Percentiles rank a stretch among this genome's conserved stretches.
Conservation (phyloP, 495 filamentous ascomycete genomes). For the Podospora anserina region DNA sequence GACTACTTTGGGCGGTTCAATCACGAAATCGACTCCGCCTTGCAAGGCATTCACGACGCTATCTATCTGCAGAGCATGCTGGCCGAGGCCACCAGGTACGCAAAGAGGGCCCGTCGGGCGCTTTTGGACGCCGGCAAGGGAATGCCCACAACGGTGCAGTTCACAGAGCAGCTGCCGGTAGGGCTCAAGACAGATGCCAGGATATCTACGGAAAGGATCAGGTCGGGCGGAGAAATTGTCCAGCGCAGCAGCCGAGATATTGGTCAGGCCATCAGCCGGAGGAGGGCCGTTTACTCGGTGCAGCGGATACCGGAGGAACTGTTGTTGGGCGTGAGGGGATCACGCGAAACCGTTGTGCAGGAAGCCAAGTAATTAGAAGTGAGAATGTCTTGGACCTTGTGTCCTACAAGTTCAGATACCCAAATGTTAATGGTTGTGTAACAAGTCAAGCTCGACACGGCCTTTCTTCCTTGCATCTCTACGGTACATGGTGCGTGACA, state of each 20-base stretch:
- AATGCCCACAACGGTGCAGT: conserved; percentile 19
- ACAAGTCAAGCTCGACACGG: background rate
- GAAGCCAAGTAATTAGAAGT: conserved; percentile 16
- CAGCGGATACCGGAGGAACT: conserved; percentile 60
- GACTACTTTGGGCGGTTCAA: conserved; percentile 67
- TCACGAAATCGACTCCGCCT: conserved; percentile 68
- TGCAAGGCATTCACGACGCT: conserved; percentile 74
- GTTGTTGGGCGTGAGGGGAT: conserved; percentile 16
- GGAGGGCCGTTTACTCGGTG: conserved; percentile 71
- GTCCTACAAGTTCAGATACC: conserved; percentile 7
- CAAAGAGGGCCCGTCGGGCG: conserved; percentile 43
- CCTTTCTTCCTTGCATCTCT: background rate
- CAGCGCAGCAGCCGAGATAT: conserved; percentile 64
- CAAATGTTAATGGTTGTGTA: conserved; percentile 8
- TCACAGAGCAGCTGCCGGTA: conserved; percentile 52
- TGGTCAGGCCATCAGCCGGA: conserved; percentile 67
- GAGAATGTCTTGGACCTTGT: background rate
- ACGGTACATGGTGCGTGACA: background rate
- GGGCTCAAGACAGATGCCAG: conserved; percentile 63
- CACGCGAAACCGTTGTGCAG: conserved; percentile 19
- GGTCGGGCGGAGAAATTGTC: conserved; percentile 60
- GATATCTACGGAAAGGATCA: conserved; percentile 55
- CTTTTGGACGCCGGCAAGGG: conserved; percentile 15
- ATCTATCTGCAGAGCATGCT: conserved; percentile 64
- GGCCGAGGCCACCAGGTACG: conserved; percentile 67